Percentiles rank a stretch among this genome's conserved stretches.
Conservation (phyloP, 768 basidiomycete genomes). For the Pulveroboletus frians region DNA sequence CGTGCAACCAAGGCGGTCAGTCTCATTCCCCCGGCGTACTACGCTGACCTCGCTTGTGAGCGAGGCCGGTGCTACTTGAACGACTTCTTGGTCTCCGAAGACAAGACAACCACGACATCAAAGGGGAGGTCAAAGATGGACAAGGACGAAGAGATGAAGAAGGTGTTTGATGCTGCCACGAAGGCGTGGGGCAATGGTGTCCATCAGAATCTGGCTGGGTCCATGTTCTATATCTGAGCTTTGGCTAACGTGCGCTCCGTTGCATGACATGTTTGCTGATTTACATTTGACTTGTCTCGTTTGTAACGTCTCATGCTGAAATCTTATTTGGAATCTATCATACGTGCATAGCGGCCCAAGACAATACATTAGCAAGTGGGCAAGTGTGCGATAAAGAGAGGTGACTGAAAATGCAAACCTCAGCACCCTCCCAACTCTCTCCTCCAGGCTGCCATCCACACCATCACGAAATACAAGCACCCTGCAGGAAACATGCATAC, state of each 20-base stretch:
- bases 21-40: constrained; percentile 74
- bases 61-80: constrained; percentile 73
- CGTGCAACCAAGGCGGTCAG: constrained; percentile 83
- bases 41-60: constrained; percentile 80
- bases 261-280: not conserved
- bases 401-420: not conserved
- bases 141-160: constrained; percentile 26
- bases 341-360: no score
- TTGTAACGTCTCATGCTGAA: not conserved
- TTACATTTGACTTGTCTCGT: not conserved
- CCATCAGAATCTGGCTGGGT: constrained; percentile 50
- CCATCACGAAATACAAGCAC: constrained; percentile 72
- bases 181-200: constrained; percentile 51
- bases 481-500: constrained; percentile 73
- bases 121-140: constrained; percentile 29
- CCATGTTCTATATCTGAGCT: constrained; percentile 71
- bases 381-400: not conserved
- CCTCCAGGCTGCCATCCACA: constrained; percentile 53
- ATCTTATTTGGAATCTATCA: not conserved
- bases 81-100: constrained; percentile 55
- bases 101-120: constrained; percentile 39
- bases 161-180: constrained; percentile 18
- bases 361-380: not conserved
- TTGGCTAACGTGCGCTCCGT: not conserved
- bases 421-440: constrained; percentile 33